Evolutionary conservation across 2,329 filamentous ascomycete species (phyloP).

Genomic region (Beauveria brongniartii): DNA sequence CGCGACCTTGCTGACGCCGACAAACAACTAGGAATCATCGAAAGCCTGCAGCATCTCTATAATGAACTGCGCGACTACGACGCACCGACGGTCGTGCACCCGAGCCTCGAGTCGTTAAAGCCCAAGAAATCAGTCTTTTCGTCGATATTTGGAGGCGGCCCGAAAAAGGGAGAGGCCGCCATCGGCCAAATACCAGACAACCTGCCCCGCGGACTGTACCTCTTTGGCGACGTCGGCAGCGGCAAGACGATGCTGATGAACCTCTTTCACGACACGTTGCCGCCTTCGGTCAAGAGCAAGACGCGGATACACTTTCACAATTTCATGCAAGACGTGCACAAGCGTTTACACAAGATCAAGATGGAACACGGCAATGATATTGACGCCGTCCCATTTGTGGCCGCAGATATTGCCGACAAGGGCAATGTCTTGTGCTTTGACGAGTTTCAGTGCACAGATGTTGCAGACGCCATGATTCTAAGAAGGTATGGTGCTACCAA

Average conservation of each 20-base stretch:
- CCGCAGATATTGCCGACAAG: slow-evolving; percentile 83
- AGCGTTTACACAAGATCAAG: slow-evolving; percentile 81
- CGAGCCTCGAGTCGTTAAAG: slow-evolving; percentile 63
- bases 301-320: slow-evolving; percentile 97
- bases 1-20: background rate
- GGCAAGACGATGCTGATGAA: slow-evolving; percentile 99
- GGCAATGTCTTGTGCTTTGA: slow-evolving; percentile 92
- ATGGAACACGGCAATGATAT: slow-evolving; percentile 82
- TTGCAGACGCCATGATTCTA: slow-evolving; percentile 97
- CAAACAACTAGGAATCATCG: slow-evolving; percentile 61
- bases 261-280: slow-evolving; percentile 89
- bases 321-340: slow-evolving; percentile 98
- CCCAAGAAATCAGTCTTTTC: slow-evolving; percentile 47
- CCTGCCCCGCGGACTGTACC: slow-evolving; percentile 82
- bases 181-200: slow-evolving; percentile 55
- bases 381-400: slow-evolving; percentile 84
- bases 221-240: slow-evolving; percentile 93
- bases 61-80: slow-evolving; percentile 69
- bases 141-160: slow-evolving; percentile 52
- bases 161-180: slow-evolving; percentile 27
- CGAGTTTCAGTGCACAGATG: slow-evolving; percentile 97
- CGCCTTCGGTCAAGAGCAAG: slow-evolving; percentile 69
- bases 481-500: slow-evolving; percentile 45
- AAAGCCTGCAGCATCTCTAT: slow-evolving; percentile 81
- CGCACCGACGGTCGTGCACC: slow-evolving; percentile 67